Evolutionary conservation across 2,329 filamentous ascomycete genomes (phyloP), one percentile per base, ranked within the genome.

Genomic region (Penicillium sp.): DNA sequence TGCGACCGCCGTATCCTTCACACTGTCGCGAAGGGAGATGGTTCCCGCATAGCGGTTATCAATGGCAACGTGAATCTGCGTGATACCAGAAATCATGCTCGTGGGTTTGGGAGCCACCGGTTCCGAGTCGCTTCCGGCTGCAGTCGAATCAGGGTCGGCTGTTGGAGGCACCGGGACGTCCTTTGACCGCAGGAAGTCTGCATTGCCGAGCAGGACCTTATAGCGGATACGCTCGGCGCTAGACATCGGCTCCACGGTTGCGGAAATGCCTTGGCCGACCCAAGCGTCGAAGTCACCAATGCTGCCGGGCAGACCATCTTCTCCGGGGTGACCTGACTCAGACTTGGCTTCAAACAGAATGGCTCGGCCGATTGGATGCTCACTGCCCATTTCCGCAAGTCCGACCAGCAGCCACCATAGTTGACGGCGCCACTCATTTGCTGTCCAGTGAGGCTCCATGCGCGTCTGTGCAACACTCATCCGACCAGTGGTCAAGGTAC

Each of bases 341-440:
- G 78, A 72, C 54, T 87, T 90, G 3, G 91, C 89, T 18, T 82
- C 81, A 1, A 70, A 68, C 4, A 94, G 73, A 36, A 97, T 86
- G 10, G 93, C 91, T 57, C 83, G 87, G n/a, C 90, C 93, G 41
- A 97, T 86, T 1, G 93, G 93, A 60, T 98, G 93, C 67, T 98
- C 93, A 58, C 88, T 95, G 50, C 87, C 86, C 79, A 89, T 89
- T 70, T 98, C 93, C 0, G 91, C 85, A n/a, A 97, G 81, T 30
- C 90, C 93, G 41, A 98, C 81, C 45, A 96, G 77, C n/a, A 86
- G 81, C 93, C 93, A 98, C 91, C 91, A 98, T 3, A 94, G 75
- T 21, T 81, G 81, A 44, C 78, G 80, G 41, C 80, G 80, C 74
- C 78, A 80, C 20, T 84, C 79, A 40, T 75, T 82, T 16, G 76